A percentile compares a stretch with the other conserved stretches of the same genome.
Conservation (phyloP, 306 rosid species). For the Citrullus colocynthis region DNA sequence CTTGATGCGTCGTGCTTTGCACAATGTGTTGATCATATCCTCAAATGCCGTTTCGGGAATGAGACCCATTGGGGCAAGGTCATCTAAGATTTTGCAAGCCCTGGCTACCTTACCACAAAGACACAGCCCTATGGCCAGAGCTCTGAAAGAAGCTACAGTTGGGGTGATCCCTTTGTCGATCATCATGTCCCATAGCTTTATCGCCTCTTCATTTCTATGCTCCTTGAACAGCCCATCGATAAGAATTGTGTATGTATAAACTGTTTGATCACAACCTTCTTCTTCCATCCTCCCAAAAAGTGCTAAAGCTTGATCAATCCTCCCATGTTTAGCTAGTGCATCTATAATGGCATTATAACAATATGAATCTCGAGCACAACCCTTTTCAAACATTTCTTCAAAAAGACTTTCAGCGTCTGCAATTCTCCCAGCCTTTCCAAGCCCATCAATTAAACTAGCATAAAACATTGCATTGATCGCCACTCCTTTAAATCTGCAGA, state of each 20-base stretch:
- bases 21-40: constrained; percentile 65
- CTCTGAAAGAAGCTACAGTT: constrained; percentile 69
- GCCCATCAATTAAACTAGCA: constrained; percentile 70
- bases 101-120: constrained; percentile 77
- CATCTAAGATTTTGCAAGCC: constrained; percentile 87
- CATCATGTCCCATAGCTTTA: constrained; percentile 75
- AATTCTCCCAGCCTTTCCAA: constrained; percentile 76
- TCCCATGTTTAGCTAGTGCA: constrained; percentile 54
- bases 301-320: constrained; percentile 46
- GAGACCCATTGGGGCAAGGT: constrained; percentile 74
- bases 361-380: constrained; percentile 56
- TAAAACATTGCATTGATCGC: constrained; percentile 54
- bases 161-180: constrained; percentile 73
- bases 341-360: constrained; percentile 68
- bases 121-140: constrained; percentile 69
- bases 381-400: constrained; percentile 53
- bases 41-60: constrained; percentile 66
- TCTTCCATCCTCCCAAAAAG: constrained; percentile 51
- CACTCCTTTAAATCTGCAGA: constrained; percentile 38
- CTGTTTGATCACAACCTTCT: constrained; percentile 75
- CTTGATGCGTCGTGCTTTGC: constrained; percentile 65
- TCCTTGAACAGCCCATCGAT: constrained; percentile 55
- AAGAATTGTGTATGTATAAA: constrained; percentile 67
- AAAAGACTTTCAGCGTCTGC: constrained; percentile 66
- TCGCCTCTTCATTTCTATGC: constrained; percentile 65